Evolutionary conservation across 257 asterid genomes (phyloP).

Genomic region (Paulownia fortunei): DNA sequence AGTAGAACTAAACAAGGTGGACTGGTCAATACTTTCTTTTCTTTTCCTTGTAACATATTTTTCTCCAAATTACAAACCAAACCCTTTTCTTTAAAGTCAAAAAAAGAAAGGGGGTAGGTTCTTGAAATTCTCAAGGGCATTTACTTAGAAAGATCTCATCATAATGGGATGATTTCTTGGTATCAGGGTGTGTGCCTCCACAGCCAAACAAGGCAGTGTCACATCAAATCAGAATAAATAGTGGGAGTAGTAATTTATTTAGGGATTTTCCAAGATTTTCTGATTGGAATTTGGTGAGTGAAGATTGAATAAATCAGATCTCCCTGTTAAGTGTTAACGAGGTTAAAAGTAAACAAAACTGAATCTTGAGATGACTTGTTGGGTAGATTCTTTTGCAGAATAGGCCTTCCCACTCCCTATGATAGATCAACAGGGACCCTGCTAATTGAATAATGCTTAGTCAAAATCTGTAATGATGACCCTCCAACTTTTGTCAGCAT

Average conservation of each 20-base stretch:
- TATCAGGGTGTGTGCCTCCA: conserved; percentile 26
- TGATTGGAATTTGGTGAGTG: conserved; percentile 1
- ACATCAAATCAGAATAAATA: conserved; percentile 39
- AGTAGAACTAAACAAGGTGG: no score
- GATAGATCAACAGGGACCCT: conserved; percentile 30
- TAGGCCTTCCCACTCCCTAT: not conserved
- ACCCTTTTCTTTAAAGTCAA: no score
- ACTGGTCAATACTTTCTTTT: no score
- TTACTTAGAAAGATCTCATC: conserved; percentile 40
- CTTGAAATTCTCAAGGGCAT: conserved; percentile 22
- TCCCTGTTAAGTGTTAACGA: no score
- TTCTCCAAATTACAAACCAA: no score
- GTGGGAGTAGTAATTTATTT: conserved; percentile 27
- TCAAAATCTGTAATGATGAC: conserved; percentile 35
- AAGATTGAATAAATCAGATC: not conserved
- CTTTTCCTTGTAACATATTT: no score
- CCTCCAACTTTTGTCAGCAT: conserved; percentile 29
- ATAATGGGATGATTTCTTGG: conserved; percentile 43
- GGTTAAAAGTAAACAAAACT: not conserved
- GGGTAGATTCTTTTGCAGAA: not conserved
- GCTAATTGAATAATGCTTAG: conserved; percentile 30
- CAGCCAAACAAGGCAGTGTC: conserved; percentile 36
- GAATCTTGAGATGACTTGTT: conserved; percentile 24
- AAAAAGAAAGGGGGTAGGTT: not conserved
- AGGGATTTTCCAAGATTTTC: conserved; percentile 39